Conservation (phyloP, 1,139 yeast genomes). For the Tardiomyces depauwii region DNA sequence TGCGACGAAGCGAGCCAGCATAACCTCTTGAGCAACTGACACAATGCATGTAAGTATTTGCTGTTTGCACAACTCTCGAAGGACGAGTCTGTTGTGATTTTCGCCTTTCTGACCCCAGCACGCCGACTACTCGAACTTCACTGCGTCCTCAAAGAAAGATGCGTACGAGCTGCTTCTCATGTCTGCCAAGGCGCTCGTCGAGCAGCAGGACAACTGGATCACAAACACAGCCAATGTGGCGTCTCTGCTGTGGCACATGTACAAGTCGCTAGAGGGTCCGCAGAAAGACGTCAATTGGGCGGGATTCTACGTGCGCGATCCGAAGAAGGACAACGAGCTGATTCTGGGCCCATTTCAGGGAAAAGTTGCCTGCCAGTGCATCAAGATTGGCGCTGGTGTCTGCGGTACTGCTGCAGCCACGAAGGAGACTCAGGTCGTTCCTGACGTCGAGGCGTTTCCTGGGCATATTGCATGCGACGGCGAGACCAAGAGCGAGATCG, state of each 20-base stretch:
- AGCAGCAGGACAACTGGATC: conserved; percentile 69
- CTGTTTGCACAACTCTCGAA: too few relatives aligned
- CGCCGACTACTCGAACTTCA: conserved; percentile 11
- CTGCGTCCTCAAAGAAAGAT: conserved; percentile 47
- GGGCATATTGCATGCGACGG: conserved; percentile 98
- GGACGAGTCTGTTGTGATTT: too few relatives aligned
- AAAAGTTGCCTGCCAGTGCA: conserved; percentile 86
- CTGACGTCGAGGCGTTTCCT: conserved; percentile 65
- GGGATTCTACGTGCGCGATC: conserved; percentile 63
- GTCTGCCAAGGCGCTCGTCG: conserved; percentile 54
- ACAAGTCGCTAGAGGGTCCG: conserved; percentile 39
- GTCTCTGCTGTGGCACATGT: conserved; percentile 81
- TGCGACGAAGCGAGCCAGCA: too few relatives aligned
- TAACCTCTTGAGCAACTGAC: too few relatives aligned
- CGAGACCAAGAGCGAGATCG: conserved; percentile 85
- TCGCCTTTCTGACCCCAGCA: conserved; percentile 2
- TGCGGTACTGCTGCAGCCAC: conserved; percentile 74
- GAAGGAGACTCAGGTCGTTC: conserved; percentile 56
- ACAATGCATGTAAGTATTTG: too few relatives aligned
- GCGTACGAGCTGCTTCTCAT: conserved; percentile 46
- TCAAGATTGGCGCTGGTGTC: conserved; percentile 72
- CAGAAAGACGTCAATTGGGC: conserved; percentile 65
- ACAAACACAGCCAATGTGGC: conserved; percentile 80
- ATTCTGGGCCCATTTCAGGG: conserved; percentile 93
- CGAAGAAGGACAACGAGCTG: conserved; percentile 32